Percentiles rank a stretch among this genome's conserved stretches.
Evolutionary conservation across 345 rosid species (phyloP).

Genomic region (Eucalyptus guilfoylei): DNA sequence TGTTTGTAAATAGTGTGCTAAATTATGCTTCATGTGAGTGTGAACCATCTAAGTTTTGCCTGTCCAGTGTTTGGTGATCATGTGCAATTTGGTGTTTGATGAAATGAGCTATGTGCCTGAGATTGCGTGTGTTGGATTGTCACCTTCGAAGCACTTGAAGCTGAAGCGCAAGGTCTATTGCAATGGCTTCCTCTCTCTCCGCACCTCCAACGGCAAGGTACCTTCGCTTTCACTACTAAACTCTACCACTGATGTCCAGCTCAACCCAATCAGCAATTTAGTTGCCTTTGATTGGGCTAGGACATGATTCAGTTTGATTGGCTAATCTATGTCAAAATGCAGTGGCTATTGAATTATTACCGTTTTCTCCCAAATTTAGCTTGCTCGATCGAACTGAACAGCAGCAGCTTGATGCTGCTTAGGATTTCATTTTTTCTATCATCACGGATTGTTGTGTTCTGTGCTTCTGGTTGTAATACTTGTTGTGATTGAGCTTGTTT

Average conservation of each 20-base stretch:
- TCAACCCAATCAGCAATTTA: background rate
- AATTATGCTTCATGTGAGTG: background rate
- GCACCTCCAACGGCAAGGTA: constrained; percentile 38
- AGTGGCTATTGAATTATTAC: background rate
- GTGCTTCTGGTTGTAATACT: background rate
- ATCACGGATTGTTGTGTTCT: background rate
- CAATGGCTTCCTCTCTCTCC: constrained; percentile 52
- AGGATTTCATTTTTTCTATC: background rate
- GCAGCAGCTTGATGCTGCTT: background rate
- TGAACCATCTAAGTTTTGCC: background rate
- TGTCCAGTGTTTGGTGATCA: background rate
- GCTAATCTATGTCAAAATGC: background rate
- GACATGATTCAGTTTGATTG: background rate
- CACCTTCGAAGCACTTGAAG: constrained; percentile 61
- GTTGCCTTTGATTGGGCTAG: background rate
- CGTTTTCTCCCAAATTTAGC: background rate
- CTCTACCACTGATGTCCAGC: background rate
- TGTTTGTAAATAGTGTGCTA: background rate
- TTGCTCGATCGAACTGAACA: background rate
- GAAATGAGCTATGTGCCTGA: background rate
- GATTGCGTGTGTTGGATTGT: background rate
- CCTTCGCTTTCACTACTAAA: background rate
- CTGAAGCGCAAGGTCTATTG: constrained; percentile 61
- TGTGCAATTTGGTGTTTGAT: background rate
- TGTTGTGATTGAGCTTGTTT: no score